phyloP scores from a whole-genome alignment of 2,329 filamentous ascomycete species.

The Nothophaeocryptopus gaeumannii region DNA sequence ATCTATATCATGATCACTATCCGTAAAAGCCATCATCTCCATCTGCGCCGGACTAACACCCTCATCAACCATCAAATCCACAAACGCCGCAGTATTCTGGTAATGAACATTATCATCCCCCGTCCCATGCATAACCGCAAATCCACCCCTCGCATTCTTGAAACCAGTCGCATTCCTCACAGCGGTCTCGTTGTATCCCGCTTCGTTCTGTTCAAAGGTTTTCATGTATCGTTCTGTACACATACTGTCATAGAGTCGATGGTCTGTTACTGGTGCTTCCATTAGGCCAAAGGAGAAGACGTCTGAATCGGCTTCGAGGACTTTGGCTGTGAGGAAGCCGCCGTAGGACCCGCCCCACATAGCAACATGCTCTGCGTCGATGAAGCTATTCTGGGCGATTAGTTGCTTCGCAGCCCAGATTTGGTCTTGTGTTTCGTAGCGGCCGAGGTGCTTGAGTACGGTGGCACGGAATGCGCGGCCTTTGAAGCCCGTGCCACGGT shows the following conservation, averaged over 20 bases:
- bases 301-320: conserved; percentile 60
- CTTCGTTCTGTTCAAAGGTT: conserved; percentile 54
- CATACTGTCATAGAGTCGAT: conserved; percentile 68
- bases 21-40: conserved; percentile 63
- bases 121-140: conserved; percentile 63
- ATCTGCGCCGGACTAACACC: conserved; percentile 61
- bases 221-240: conserved; percentile 75
- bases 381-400: conserved; percentile 49
- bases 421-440: conserved; percentile 64
- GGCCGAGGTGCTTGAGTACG: conserved; percentile 60
- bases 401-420: conserved; percentile 63
- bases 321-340: conserved; percentile 65
- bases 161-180: conserved; percentile 60
- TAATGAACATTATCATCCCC: conserved; percentile 73
- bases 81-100: conserved; percentile 61
- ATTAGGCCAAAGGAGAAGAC: conserved; percentile 63
- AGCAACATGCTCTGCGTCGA: conserved; percentile 59
- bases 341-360: conserved; percentile 71
- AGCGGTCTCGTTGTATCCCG: conserved; percentile 60
- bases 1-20: conserved; percentile 60
- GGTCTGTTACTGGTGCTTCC: conserved; percentile 65
- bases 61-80: conserved; percentile 59
- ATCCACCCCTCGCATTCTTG: conserved; percentile 59
- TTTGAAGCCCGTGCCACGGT: conserved; percentile 64
- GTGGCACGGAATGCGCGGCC: conserved; percentile 61